Base-by-base conservation (phyloP, 2,329 filamentous ascomycete species). In the Cytospora mali region DNA sequence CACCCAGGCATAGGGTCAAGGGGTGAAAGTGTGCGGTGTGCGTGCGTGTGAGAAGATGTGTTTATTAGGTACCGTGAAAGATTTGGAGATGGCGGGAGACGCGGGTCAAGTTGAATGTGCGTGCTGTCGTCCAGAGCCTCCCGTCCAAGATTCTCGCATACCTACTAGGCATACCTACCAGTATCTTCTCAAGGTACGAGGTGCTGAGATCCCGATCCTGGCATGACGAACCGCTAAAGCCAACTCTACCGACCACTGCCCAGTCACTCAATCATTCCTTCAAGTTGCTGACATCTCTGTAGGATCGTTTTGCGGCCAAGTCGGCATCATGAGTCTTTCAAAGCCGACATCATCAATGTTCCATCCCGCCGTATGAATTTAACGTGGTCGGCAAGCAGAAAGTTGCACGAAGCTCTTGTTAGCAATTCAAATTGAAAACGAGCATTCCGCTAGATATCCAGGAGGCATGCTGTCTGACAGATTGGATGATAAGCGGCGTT, bases 121-220 rank as follows among this genome's bases (percentile, higher is more conserved):
- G n/a, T 46, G 50, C 50, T 49, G 58, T 60, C 50, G 50, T 48
- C 50, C 57, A 54, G 57, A 60, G 35, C 28, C 42, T 33, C 28
- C 39, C 48, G 28, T 18, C 50, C 28, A 23, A 25, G 50, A 60
- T 49, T 35, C 50, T 54, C 50, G 33, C 28, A 28, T 29, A 49
- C 9, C 31, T 28, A 49, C 58, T 59, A 33, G 57, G 28, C 52
- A 50, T 31, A 7, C 29, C 29, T 10, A 31, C 16, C 16, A n/a
- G n/a, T n/a, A n/a, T n/a, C n/a, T n/a, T n/a, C n/a, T n/a, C n/a
- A 11, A 49, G 42, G 31, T 33, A 33, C 9, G 9, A 9, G 31
- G 31, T 13, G 31, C 31, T 13, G 31, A 33, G 31, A 33, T 33
- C 31, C 31, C 14, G 31, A 18, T 39, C 16, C 35, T 39, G 35